phyloP scores from a whole-genome alignment of 2,329 filamentous ascomycete genomes.

The Mycosphaerella arachidis region DNA sequence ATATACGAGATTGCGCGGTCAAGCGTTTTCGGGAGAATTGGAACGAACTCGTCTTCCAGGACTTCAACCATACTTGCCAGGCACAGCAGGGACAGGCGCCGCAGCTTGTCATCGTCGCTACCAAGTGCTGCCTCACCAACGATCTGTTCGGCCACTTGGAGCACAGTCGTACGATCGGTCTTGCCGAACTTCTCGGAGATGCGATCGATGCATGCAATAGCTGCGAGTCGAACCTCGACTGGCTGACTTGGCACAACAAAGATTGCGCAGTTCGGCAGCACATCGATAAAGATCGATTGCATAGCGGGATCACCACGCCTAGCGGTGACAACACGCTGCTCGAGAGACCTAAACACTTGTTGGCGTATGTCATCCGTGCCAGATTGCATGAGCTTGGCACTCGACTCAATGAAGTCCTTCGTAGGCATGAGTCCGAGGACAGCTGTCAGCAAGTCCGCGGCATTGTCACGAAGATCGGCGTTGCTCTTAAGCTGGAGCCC shows the following conservation, averaged over 20 bases:
- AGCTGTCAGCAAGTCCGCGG: conserved; percentile 68
- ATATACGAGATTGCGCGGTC: conserved; percentile 69
- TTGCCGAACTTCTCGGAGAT: conserved; percentile 94
- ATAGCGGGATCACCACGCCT: conserved; percentile 67
- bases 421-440: conserved; percentile 83
- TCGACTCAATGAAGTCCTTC: conserved; percentile 80
- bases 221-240: conserved; percentile 73
- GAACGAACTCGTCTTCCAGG: conserved; percentile 77
- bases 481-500: conserved; percentile 57
- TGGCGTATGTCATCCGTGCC: conserved; percentile 68
- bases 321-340: conserved; percentile 70
- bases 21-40: conserved; percentile 72
- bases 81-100: conserved; percentile 80
- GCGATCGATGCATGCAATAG: conserved; percentile 84
- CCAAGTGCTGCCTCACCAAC: conserved; percentile 72
- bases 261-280: conserved; percentile 48
- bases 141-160: conserved; percentile 70
- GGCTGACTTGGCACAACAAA: conserved; percentile 71
- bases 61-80: conserved; percentile 86
- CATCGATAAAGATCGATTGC: conserved; percentile 58
- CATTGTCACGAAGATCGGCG: conserved; percentile 37
- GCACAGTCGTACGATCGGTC: conserved; percentile 74
- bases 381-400: conserved; percentile 73
- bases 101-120: conserved; percentile 69
- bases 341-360: conserved; percentile 75